Base-by-base conservation (phyloP, 257 asterid genomes). In the Echites panduratus region DNA sequence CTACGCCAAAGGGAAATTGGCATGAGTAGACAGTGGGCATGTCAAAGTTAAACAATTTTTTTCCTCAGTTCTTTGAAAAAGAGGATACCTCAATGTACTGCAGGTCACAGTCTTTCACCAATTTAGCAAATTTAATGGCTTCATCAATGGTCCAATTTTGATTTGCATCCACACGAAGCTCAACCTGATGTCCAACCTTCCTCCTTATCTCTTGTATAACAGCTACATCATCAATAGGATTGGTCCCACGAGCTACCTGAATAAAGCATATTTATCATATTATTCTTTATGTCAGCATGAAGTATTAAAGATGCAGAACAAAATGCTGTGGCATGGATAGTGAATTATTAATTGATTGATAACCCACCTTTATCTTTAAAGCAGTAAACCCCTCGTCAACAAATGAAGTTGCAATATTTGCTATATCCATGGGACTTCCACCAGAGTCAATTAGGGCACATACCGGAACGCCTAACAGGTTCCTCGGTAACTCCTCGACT, bases 131-230 rank as follows among this genome's bases (percentile, higher is more conserved):
- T 81, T 81, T 79, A 68, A 87, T 75, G 43, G 99, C 98, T 77
- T 89, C 87, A 35, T 83, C 86, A 73, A 85, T 87, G 50, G 83
- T 84, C 99, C 99, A 95, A 79, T 84, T 82, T 81, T 84, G 80
- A 75, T 95, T 95, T 58, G 98, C 99, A 82, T 95, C 99, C 74
- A 83, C 99, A 53, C 98, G 95, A 35, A 95, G 85, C 75, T 85
- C 84, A 79, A 95, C 80, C 40, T 80, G 57, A 56, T 79, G 59
- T 62, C 99, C 98, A 70, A 95, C 93, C 78, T 79, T 85, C 81
- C 79, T 87, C 75, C 99, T 85, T 75, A 95, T 87, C 82, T 89
- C 97, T 86, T 82, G 82, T 79, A 95, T 85, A 71, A 94, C 86
- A 77, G 87, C 88, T 12, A 84, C 88, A 80, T 95, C 99, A 76